Evolutionary conservation across 176 grass and related monocot species (phyloP).

Genomic region (Avena insularis): DNA sequence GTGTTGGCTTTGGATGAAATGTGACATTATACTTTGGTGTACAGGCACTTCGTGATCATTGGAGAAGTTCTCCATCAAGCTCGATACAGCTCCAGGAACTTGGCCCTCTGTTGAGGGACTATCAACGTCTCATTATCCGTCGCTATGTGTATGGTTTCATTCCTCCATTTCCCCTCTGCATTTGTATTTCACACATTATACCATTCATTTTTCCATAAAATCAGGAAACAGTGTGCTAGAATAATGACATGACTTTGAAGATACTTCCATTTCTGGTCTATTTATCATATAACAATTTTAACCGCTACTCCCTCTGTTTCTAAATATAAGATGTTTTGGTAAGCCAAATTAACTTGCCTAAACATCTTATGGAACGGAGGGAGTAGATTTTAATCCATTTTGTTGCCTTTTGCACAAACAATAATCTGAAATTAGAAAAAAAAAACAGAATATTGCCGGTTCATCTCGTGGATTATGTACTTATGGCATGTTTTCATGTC

Average conservation of each 20-base stretch:
- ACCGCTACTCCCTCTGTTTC: not conserved
- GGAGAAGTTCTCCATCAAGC: conserved; percentile 65
- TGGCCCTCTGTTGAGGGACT: conserved; percentile 81
- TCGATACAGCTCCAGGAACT: conserved; percentile 78
- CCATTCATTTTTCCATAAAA: not conserved
- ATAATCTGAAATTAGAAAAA: not conserved
- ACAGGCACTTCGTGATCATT: conserved; percentile 83
- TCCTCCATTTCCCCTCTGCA: conserved; percentile 16
- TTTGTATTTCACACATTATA: conserved; percentile 9
- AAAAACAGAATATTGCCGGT: not conserved
- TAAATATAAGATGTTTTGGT: too few species aligned
- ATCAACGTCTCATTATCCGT: conserved; percentile 72
- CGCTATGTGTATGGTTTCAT: conserved; percentile 54
- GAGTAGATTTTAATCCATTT: conserved; percentile 10
- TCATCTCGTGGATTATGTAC: not conserved
- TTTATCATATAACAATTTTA: conserved; percentile 23
- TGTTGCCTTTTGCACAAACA: not conserved
- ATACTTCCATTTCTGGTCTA: conserved; percentile 18
- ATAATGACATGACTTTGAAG: not conserved
- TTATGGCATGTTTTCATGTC: not conserved
- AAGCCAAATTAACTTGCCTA: too few species aligned
- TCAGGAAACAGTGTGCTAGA: conserved; percentile 16
- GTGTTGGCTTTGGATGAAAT: conserved; percentile 19
- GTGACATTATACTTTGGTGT: conserved; percentile 32
- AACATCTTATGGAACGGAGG: too few species aligned